phyloP scores from a whole-genome alignment of 306 rosid species.

The Astragalus membranaceus region DNA sequence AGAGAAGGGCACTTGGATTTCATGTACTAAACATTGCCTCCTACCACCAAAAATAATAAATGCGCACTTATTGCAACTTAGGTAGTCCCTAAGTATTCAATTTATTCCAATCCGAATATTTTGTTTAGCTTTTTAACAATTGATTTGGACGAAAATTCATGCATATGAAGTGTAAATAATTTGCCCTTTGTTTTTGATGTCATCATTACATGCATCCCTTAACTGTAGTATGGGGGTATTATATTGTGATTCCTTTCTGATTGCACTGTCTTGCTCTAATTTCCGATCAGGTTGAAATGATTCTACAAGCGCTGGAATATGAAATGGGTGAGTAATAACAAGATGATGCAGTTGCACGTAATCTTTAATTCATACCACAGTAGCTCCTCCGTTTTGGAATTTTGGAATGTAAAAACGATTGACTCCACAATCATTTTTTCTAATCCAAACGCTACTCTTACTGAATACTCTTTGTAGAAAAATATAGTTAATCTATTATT shows the following conservation, averaged over 20 bases:
- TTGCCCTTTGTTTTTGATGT: neutral
- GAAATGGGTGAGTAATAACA: no score
- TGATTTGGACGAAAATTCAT: neutral
- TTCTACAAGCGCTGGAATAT: no score
- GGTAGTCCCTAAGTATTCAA: no score
- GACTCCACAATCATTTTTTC: neutral
- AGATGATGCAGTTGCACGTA: slow-evolving; percentile 2
- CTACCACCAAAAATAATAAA: no score
- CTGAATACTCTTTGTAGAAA: neutral
- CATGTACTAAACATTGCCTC: no score
- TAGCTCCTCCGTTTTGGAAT: slow-evolving; percentile 2
- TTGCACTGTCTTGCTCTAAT: slow-evolving; percentile 14
- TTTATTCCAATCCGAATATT: neutral
- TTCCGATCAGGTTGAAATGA: no score
- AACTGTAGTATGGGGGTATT: neutral
- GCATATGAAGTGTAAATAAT: neutral
- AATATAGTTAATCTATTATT: no score
- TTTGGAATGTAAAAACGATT: neutral
- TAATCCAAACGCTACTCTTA: neutral
- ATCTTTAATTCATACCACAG: neutral
- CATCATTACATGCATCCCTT: neutral
- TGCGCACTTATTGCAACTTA: no score
- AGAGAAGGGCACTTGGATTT: no score
- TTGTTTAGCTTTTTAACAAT: neutral
- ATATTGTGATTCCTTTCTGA: slow-evolving; percentile 13